Base-by-base conservation (phyloP, 164 flowering plant genomes). In the Pachysandra terminalis region DNA sequence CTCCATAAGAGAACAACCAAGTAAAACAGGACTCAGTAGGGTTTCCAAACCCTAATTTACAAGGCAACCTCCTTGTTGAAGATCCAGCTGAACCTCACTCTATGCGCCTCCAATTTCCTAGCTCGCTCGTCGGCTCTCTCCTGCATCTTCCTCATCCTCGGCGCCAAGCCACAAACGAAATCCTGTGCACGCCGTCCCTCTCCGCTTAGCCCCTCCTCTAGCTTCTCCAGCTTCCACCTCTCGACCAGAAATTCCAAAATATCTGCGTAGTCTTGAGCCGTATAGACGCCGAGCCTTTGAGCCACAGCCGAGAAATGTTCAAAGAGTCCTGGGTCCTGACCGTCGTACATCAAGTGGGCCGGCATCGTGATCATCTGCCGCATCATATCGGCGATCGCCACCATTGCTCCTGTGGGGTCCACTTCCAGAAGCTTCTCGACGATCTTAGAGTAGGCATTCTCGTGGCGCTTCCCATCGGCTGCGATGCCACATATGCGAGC, bases 251-350 rank as follows among this genome's bases (percentile, higher is more conserved):
- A 79, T 80, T 86, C 90, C 65, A 86, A 9, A 5, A 81, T 80
- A 16, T 81, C 87, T 0, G 84, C 85, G 57, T 83, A 85, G 24
- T 85, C 87, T 5, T 73, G 51, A 16, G 85, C 85, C 25, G 87
- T 82, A 68, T 82, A 84, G 56, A 82, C 82, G 0, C 87, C 87
- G 2, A 80, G 68, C 60, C 82, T 72, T 71, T 82, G 87, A 0
- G 85, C 87, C 67, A 82, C 87, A 7, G 84, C 82, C 10, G 87
- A 72, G 76, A 80, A 84, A 51, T 80, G 87, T 51, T 82, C 82
- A 56, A 82, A 84, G 0, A 84, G 73, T n/a, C 19, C 52, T 16
- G 82, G 82, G 67, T 84, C 87, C 16, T 49, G 22, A 1, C 87
- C 87, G 59, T 84, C 87, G 73, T 52, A 69, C 87, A 84, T 82